Percentiles rank a stretch among this genome's conserved stretches.
These are phyloP conservation scores for Aspergillus ochraceoroseus DNA, from an alignment of 2,329 filamentous ascomycete species.

Conservation along the genomic window DNA sequence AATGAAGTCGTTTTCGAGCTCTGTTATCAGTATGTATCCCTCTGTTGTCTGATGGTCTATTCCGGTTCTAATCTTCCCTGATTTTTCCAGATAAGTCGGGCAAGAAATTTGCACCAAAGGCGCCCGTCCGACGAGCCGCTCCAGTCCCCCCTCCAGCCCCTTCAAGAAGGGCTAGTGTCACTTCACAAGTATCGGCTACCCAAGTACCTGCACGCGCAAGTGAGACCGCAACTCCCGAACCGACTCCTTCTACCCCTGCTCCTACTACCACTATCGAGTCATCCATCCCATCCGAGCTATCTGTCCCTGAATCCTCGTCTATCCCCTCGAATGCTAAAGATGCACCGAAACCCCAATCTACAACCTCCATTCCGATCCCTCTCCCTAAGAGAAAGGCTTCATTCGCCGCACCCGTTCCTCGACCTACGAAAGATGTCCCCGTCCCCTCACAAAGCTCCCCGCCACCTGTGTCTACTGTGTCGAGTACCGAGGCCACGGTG, in stretches of 20 bases:
- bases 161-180: constrained; percentile 39
- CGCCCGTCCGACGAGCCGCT: constrained; percentile 54
- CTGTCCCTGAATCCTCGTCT: constrained; percentile 17
- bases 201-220: constrained; percentile 25
- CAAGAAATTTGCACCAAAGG: constrained; percentile 74
- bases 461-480: constrained; percentile 16
- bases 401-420: constrained; percentile 18
- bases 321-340: constrained; percentile 4
- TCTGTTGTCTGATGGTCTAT: not conserved
- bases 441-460: constrained; percentile 20
- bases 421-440: constrained; percentile 12
- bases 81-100: constrained; percentile 55
- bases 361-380: constrained; percentile 28
- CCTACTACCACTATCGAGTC: constrained; percentile 12
- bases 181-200: constrained; percentile 32
- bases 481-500: constrained; percentile 15
- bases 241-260: constrained; percentile 11
- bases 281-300: constrained; percentile 19
- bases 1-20: constrained; percentile 52
- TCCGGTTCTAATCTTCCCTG: constrained; percentile 11
- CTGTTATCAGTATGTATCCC: constrained; percentile 47
- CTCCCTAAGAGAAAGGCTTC: constrained; percentile 28
- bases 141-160: constrained; percentile 38
- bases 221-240: constrained; percentile 20
- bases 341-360: constrained; percentile 8